These are phyloP conservation scores for Lanzia echinophila DNA, from an alignment of 2,329 filamentous ascomycete genomes.

Conservation along the genomic window DNA sequence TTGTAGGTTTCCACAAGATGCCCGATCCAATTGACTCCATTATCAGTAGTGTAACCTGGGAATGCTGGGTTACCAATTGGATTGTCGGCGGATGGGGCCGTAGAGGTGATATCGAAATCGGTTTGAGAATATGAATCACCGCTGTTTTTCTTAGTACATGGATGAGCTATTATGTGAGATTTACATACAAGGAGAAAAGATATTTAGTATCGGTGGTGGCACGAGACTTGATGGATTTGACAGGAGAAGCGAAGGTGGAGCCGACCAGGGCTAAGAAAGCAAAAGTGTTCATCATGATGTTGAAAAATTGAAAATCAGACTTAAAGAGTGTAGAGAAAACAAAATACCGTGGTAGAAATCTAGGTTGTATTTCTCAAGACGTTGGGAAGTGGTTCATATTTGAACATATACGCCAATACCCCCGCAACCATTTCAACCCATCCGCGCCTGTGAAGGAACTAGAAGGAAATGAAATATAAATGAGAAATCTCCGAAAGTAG, in stretches of 20 bases:
- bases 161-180: background rate
- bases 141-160: slow-evolving; percentile 13
- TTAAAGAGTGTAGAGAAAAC: no score
- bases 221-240: background rate
- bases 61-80: slow-evolving; percentile 32
- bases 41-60: slow-evolving; percentile 27
- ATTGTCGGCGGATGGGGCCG: slow-evolving; percentile 27
- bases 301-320: no score
- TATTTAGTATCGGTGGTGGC: background rate
- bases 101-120: slow-evolving; percentile 27
- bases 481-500: no score
- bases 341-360: no score
- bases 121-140: slow-evolving; percentile 32
- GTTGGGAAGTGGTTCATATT: no score
- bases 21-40: slow-evolving; percentile 36
- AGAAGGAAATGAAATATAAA: no score
- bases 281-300: background rate
- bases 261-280: slow-evolving; percentile 4
- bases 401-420: no score
- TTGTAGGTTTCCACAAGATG: slow-evolving; percentile 37
- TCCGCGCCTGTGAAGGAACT: no score
- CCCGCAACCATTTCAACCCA: no score
- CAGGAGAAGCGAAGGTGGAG: slow-evolving; percentile 5
- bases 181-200: slow-evolving; percentile 4
- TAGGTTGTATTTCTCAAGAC: slow-evolving; percentile 22